These are phyloP conservation scores for Suillus luteus DNA, from an alignment of 768 basidiomycete species.

Conservation along the genomic window DNA sequence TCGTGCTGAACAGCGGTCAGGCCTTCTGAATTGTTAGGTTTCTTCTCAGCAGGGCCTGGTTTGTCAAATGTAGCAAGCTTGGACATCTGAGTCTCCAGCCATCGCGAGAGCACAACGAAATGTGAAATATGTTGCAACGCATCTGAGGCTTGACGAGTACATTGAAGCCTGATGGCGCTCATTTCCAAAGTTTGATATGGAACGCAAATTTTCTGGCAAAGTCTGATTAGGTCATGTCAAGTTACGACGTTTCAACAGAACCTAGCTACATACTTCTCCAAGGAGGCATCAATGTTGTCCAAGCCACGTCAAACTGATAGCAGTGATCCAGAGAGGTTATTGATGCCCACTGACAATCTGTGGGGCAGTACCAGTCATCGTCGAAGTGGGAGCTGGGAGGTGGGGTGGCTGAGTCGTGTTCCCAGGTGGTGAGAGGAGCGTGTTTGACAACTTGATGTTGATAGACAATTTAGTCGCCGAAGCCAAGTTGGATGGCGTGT, in stretches of 20 bases:
- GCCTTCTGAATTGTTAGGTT: slow-evolving; percentile 4
- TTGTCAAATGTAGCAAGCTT: slow-evolving; percentile 46
- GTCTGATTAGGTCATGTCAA: slow-evolving; percentile 42
- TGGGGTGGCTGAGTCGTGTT: slow-evolving; percentile 30
- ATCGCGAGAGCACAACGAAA: slow-evolving; percentile 79
- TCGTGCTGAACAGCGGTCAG: slow-evolving; percentile 52
- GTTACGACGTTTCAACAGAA: neutral
- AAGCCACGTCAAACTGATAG: slow-evolving; percentile 68
- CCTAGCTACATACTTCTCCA: slow-evolving; percentile 65
- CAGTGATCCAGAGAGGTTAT: slow-evolving; percentile 70
- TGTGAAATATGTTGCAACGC: slow-evolving; percentile 81
- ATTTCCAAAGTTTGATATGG: slow-evolving; percentile 78
- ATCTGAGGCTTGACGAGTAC: slow-evolving; percentile 82
- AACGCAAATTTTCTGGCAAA: slow-evolving; percentile 81
- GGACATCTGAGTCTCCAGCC: slow-evolving; percentile 84
- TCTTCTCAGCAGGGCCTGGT: too few relatives aligned
- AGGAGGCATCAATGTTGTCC: slow-evolving; percentile 69
- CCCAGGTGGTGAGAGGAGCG: slow-evolving; percentile 14
- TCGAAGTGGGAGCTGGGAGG: slow-evolving; percentile 51
- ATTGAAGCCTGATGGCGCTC: slow-evolving; percentile 72
- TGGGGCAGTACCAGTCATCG: slow-evolving; percentile 56
- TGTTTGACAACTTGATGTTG: slow-evolving; percentile 39
- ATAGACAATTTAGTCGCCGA: slow-evolving; percentile 43
- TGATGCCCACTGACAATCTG: slow-evolving; percentile 68
- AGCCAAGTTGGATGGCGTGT: slow-evolving; percentile 29